Evolutionary conservation across 805 yeast species (phyloP), one percentile per base, ranked within the genome.

Genomic region (Millerozyma miso): DNA sequence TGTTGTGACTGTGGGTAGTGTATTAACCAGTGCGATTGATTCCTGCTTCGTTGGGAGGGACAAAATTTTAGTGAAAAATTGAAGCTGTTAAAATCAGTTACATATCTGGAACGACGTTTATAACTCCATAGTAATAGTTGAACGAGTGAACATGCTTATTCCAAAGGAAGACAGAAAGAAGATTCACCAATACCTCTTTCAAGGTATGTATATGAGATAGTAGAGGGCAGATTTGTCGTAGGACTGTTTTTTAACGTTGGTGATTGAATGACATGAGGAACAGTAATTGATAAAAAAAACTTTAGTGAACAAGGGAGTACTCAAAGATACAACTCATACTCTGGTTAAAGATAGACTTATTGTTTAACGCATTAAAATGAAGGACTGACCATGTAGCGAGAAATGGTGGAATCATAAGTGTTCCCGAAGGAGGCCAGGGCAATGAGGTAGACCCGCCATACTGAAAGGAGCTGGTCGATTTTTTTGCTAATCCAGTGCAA

Each of bases 151-250:
- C 70, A 93, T 93, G 99, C 84, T 93, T 81, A 93, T 93, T 83
- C 98, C 99, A 80, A 93, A 88, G 81, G 95, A 88, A 78, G 99
- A 93, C 77, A 90, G 99, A 85, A 88, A 88, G 81, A 88, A 88
- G 90, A 93, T 93, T 76, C 96, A 89, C 95, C 87, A 83, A 76
- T 85, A 90, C 87, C 93, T 93, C 79, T 93, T 90, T 88, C 90
- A 89, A 79, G 95, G 95, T 86, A 83, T 74, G 93, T 84, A 56
- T 32, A 35, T 35, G 33, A 29, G 31, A 38, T 37, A 31, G 33
- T 16, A 31, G 19, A 31, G 26, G 23, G 13, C 15, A 17, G 33
- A 29, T 33, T 15, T 34, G 29, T 31, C 29, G 38, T 15, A 33
- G 23, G 33, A 29, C 31, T 13, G 19, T 10, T 10, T 6, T 23